Conservation (phyloP, 495 filamentous ascomycete species). For the Cetradonia linearis region DNA sequence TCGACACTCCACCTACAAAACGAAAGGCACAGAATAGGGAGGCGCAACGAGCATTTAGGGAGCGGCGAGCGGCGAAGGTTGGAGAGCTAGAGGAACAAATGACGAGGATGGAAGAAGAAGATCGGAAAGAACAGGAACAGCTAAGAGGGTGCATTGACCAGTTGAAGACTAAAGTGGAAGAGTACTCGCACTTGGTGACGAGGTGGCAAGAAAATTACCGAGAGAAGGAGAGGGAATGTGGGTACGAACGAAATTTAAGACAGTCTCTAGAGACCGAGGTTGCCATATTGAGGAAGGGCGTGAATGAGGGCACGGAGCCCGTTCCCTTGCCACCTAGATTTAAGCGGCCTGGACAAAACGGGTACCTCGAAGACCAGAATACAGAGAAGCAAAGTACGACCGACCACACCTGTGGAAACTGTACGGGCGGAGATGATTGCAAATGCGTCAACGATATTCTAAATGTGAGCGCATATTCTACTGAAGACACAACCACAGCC, state of each 20-base stretch:
- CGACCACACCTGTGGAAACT: conserved; percentile 44
- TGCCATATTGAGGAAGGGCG: conserved; percentile 29
- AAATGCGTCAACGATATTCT: conserved; percentile 64
- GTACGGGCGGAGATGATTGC: conserved; percentile 48
- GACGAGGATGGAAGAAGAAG: conserved; percentile 49
- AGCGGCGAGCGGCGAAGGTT: conserved; percentile 71
- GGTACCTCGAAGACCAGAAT: background rate
- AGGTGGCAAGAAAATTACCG: conserved; percentile 15
- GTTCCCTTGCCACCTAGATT: conserved; percentile 25
- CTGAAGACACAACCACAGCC: conserved; percentile 2
- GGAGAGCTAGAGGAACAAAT: conserved; percentile 80
- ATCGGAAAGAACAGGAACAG: conserved; percentile 35
- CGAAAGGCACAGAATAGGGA: conserved; percentile 87
- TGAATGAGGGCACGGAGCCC: conserved; percentile 25
- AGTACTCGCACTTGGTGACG: conserved; percentile 14
- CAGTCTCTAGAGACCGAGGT: conserved; percentile 36
- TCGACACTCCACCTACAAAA: conserved; percentile 82
- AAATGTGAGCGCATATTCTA: conserved; percentile 18
- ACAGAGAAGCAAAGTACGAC: conserved; percentile 1
- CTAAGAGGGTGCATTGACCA: conserved; percentile 39
- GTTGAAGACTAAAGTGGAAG: conserved; percentile 37
- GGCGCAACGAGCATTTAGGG: conserved; percentile 87
- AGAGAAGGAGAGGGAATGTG: conserved; percentile 18
- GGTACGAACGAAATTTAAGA: conserved; percentile 35
- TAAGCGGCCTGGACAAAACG: conserved; percentile 4